Evolutionary conservation across 2,329 filamentous ascomycete genomes (phyloP), one percentile per base, ranked within the genome.

Genomic region (Trichophyton schoenleinii): DNA sequence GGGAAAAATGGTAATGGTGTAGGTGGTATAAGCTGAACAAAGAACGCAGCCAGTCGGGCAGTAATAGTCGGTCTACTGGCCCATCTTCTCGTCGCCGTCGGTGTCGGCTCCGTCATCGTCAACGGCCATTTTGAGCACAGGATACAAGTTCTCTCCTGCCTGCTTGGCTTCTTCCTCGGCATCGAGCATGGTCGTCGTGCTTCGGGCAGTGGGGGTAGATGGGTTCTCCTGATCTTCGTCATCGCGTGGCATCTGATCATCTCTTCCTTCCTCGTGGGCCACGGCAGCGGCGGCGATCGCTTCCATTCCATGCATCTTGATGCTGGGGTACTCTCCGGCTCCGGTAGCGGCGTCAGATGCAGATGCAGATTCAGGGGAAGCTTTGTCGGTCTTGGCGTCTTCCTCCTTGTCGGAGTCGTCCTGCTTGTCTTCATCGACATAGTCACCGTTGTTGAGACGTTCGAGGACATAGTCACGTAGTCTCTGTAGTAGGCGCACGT

Each of bases 401-500:
- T 58, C 63, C 20, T 69, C 67, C n/a, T 67, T 67, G 9, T 64
- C 59, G 3, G 80, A 77, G 44, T 80, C 69, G 64, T 81, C 79
- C 64, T 77, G 71, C 60, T 73, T 67, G 69, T 69, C 70, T 68
- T 67, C 61, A 8, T 67, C 61, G 7, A 73, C 76, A 61, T 73
- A 84, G 41, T 83, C 80, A 41, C 78, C 79, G 46, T 74, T 72
- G 63, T 81, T 77, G 22, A 86, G 73, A 59, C 80, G 75, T 57
- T 81, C 77, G 61, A 80, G 78, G 66, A 86, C 78, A 70, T 81
- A 81, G 20, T 78, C 78, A 49, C 83, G 78, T 41, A 86, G 76
- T 58, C 78, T 77, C 72, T 86, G 83, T 34, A 86, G 81, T 8
- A 83, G 77, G n/a, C 83, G 81, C 60, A 84, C 82, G 71, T 85